Conservation (phyloP, 2,329 filamentous ascomycete species). For the Acrocalymma vagum region DNA sequence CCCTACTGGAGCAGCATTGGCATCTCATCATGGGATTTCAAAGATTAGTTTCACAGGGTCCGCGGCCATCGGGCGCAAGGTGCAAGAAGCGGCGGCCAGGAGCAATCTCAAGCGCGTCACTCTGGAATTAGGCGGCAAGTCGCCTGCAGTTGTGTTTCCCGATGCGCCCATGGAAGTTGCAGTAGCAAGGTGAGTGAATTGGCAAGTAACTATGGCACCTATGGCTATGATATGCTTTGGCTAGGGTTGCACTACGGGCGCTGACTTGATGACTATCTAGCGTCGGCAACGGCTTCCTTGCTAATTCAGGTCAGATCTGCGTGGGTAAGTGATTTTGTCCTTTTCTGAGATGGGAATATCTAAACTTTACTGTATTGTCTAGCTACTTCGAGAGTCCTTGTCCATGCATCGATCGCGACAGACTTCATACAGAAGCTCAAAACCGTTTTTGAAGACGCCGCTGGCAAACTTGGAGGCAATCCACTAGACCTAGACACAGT, state of each 20-base stretch:
- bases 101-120: conserved; percentile 52
- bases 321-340: not conserved
- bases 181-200: conserved; percentile 8
- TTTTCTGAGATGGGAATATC: too few species aligned
- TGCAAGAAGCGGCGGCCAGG: conserved; percentile 37
- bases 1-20: conserved; percentile 47
- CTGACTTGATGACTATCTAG: conserved; percentile 53
- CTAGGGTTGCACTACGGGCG: too few species aligned
- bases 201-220: too few species aligned
- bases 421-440: conserved; percentile 10
- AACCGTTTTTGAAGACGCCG: not conserved
- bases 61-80: conserved; percentile 30
- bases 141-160: conserved; percentile 51
- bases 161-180: conserved; percentile 49
- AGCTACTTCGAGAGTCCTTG: conserved; percentile 58
- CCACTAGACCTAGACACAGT: conserved; percentile 9
- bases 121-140: conserved; percentile 56
- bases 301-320: conserved; percentile 1
- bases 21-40: conserved; percentile 39
- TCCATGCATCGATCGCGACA: conserved; percentile 21
- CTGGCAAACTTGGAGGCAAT: not conserved
- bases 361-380: conserved; percentile 51
- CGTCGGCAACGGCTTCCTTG: conserved; percentile 48
- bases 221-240: too few species aligned
- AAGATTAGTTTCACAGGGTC: conserved; percentile 47